Conservation (phyloP, 495 filamentous ascomycete species). For the Amniculicola lignicola region DNA sequence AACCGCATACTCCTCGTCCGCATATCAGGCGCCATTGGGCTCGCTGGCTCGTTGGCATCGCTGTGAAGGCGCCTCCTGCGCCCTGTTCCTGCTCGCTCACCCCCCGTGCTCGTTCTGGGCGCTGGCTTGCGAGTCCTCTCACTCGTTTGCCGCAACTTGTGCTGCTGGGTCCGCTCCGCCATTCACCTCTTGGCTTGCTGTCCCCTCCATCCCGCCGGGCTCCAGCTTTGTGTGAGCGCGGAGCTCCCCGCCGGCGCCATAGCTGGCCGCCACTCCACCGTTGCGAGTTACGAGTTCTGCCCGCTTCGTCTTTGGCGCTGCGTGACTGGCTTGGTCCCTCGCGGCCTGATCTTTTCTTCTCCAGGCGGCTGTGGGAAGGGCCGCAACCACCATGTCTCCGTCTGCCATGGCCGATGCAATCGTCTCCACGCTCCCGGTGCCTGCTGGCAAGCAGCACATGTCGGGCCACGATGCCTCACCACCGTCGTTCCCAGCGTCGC, state of each 20-base stretch:
- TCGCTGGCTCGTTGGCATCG: too few relatives aligned
- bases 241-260: background rate
- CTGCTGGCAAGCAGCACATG: background rate
- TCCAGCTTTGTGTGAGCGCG: background rate
- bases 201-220: background rate
- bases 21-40: too few relatives aligned
- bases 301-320: background rate
- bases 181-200: constrained; percentile 6
- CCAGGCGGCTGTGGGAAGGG: background rate
- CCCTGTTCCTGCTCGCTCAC: background rate
- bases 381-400: background rate
- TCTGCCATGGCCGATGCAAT: background rate
- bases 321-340: background rate
- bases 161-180: too few relatives aligned
- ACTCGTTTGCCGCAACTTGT: too few relatives aligned
- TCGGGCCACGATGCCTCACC: background rate
- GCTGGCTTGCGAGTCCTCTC: background rate
- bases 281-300: background rate
- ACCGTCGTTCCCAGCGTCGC: background rate
- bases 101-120: background rate
- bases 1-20: too few relatives aligned
- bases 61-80: background rate
- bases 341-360: background rate
- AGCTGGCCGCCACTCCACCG: background rate
- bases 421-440: background rate